phyloP scores from a whole-genome alignment of 257 asterid species.

The Rehmannia glutinosa region DNA sequence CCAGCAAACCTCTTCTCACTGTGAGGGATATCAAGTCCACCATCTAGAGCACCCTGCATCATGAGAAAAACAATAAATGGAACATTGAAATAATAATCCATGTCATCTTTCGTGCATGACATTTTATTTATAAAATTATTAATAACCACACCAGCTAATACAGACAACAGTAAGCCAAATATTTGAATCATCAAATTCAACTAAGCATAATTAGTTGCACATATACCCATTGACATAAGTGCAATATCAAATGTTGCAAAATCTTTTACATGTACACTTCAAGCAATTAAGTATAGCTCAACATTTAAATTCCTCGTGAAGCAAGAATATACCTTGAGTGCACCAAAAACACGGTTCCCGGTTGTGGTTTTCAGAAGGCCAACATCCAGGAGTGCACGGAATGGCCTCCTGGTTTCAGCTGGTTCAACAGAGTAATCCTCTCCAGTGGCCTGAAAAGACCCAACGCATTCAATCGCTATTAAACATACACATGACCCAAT shows the following conservation, averaged over 20 bases:
- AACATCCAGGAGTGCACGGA: constrained; percentile 94
- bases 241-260: neutral
- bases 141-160: neutral
- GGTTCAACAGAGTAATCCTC: constrained; percentile 93
- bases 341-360: constrained; percentile 89
- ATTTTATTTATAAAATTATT: neutral
- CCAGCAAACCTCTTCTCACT: constrained; percentile 6
- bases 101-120: too few species aligned
- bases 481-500: neutral
- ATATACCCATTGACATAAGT: too few species aligned
- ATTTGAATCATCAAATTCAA: neutral
- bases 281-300: neutral
- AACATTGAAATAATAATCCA: too few species aligned
- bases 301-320: neutral
- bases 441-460: constrained; percentile 65
- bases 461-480: neutral
- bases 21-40: constrained; percentile 2
- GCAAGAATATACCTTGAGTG: constrained; percentile 55
- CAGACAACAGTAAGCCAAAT: neutral
- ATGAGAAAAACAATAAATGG: too few species aligned
- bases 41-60: neutral
- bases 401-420: constrained; percentile 81
- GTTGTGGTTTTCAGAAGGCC: constrained; percentile 88
- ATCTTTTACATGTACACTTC: neutral
- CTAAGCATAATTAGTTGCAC: neutral